phyloP scores from a whole-genome alignment of 106 monocot species.

The Ottelia alismoides region DNA sequence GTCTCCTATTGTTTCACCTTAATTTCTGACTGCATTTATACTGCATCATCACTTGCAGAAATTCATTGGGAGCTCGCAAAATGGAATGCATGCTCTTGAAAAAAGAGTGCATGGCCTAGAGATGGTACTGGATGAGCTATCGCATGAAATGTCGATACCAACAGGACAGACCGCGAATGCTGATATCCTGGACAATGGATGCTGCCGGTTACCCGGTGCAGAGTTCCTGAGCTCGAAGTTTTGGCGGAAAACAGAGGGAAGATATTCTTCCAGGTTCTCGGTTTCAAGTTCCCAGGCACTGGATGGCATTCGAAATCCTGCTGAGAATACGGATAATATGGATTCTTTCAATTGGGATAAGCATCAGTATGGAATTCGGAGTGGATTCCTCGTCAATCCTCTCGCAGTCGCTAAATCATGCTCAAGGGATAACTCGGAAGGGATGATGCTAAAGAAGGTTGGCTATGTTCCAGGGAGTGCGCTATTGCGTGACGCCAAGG shows the following conservation, averaged over 20 bases:
- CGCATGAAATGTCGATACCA: conserved; percentile 41
- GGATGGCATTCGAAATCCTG: conserved; percentile 4
- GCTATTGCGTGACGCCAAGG: too few relatives aligned
- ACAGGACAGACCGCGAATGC: conserved; percentile 23
- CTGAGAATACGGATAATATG: conserved; percentile 20
- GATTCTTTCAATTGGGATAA: conserved; percentile 28
- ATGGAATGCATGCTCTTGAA: conserved; percentile 68
- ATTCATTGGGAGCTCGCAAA: conserved; percentile 82
- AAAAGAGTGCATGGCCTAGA: conserved; percentile 74
- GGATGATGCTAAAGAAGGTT: too few relatives aligned
- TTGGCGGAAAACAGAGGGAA: conserved; percentile 64
- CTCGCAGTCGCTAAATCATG: too few relatives aligned
- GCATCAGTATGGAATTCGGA: conserved; percentile 17
- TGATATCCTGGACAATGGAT: conserved; percentile 22
- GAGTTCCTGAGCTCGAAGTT: conserved; percentile 74
- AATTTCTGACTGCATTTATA: too few relatives aligned
- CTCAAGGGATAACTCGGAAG: too few relatives aligned
- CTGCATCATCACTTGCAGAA: too few relatives aligned
- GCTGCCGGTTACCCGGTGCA: conserved; percentile 67
- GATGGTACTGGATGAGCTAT: conserved; percentile 66
- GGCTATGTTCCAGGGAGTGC: too few relatives aligned
- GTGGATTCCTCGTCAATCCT: conserved; percentile 49
- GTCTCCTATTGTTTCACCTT: too few relatives aligned
- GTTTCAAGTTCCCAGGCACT: conserved; percentile 2
- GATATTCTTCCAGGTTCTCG: conserved; percentile 36